Conservation (phyloP, 305 asterid species). For the Striga hermonthica region DNA sequence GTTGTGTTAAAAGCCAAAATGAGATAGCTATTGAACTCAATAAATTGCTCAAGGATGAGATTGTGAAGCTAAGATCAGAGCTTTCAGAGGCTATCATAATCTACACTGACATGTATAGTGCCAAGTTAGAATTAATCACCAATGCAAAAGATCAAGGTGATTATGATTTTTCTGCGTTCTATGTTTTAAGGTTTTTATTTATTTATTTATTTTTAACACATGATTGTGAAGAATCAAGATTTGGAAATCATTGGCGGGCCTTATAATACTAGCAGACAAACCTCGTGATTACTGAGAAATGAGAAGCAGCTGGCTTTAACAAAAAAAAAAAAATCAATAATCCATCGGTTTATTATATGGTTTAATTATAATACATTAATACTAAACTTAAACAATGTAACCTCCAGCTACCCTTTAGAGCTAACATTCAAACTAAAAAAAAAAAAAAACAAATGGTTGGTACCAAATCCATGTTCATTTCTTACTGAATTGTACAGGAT, state of each 20-base stretch:
- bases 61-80: slow-evolving; percentile 35
- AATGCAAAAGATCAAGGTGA: slow-evolving; percentile 39
- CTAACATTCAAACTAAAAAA: neutral
- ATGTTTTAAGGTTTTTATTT: neutral
- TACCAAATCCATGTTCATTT: neutral
- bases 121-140: slow-evolving; percentile 43
- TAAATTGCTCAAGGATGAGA: slow-evolving; percentile 36
- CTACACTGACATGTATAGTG: slow-evolving; percentile 46
- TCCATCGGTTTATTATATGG: no score
- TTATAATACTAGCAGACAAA: no score
- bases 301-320: no score
- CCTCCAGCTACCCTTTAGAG: no score
- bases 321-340: no score
- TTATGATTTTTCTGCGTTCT: neutral
- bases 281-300: no score
- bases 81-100: slow-evolving; percentile 37
- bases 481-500: slow-evolving; percentile 39
- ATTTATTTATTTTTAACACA: no score
- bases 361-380: no score
- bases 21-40: slow-evolving; percentile 45
- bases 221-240: neutral
- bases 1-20: slow-evolving; percentile 45
- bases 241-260: neutral
- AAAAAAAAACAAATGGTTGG: no score
- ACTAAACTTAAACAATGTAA: no score